A percentile compares a stretch with the other conserved stretches of the same genome.
Conservation (phyloP, 1,284 basidiomycete species). For the Inonotus hispidus region DNA sequence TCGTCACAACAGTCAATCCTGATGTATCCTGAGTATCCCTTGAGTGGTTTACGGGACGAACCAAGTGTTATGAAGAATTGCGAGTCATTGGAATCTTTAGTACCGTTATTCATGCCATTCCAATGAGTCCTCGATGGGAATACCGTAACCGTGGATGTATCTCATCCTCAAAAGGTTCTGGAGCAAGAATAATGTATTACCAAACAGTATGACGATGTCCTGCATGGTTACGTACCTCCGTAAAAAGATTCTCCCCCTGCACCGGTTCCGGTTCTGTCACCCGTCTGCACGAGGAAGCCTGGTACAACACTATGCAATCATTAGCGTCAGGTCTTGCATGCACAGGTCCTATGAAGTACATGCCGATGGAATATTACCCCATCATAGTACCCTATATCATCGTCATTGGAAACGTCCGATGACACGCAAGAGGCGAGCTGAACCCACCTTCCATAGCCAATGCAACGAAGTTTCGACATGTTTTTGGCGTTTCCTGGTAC, state of each 20-base stretch:
- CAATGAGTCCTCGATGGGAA: conserved; percentile 83
- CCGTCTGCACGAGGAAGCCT: conserved; percentile 89
- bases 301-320: conserved; percentile 59
- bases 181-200: background rate
- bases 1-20: background rate
- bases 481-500: conserved; percentile 80
- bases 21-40: background rate
- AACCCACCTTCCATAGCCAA: conserved; percentile 84
- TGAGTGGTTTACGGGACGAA: conserved; percentile 28
- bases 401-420: background rate
- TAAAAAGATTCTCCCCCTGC: conserved; percentile 89
- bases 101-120: conserved; percentile 90
- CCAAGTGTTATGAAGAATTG: conserved; percentile 92
- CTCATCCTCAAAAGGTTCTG: conserved; percentile 89
- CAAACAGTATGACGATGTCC: background rate
- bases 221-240: conserved; percentile 53
- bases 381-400: conserved; percentile 83
- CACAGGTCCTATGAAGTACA: conserved; percentile 20
- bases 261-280: conserved; percentile 92
- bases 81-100: conserved; percentile 79
- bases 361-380: conserved; percentile 89
- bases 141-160: conserved; percentile 87
- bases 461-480: conserved; percentile 90
- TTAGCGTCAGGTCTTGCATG: background rate
- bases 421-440: conserved; percentile 19